These are phyloP conservation scores for Penstemon davidsonii DNA, from an alignment of 257 asterid species.

Conservation along the genomic window DNA sequence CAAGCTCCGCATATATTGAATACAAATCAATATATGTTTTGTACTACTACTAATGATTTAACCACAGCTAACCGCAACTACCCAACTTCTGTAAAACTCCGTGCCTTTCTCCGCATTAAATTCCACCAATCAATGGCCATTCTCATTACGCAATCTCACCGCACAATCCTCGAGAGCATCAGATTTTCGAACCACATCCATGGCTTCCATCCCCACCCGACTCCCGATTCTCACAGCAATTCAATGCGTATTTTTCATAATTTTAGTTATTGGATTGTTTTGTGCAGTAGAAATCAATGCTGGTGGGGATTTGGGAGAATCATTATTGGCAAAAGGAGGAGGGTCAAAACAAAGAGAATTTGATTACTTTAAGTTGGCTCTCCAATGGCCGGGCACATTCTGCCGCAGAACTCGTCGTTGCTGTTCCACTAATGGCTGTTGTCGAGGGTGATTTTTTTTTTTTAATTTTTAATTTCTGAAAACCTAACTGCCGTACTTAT, in stretches of 20 bases:
- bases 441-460: conserved; percentile 54
- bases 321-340: neutral
- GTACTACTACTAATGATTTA: too few species aligned
- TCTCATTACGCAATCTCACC: conserved; percentile 13
- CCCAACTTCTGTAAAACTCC: too few species aligned
- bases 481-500: too few species aligned
- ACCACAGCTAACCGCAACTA: too few species aligned
- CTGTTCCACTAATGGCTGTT: conserved; percentile 76
- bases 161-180: conserved; percentile 15
- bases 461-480: neutral
- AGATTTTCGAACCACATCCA: conserved; percentile 28
- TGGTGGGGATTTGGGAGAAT: conserved; percentile 35
- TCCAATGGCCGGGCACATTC: conserved; percentile 81
- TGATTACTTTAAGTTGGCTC: conserved; percentile 75
- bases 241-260: conserved; percentile 31
- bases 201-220: conserved; percentile 44
- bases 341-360: conserved; percentile 58
- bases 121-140: conserved; percentile 3
- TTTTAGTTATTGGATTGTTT: conserved; percentile 38
- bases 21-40: too few species aligned
- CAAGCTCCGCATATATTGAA: too few species aligned
- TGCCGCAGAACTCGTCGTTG: conserved; percentile 62
- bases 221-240: conserved; percentile 10
- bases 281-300: conserved; percentile 36
- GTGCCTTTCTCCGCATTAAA: neutral